Conservation (phyloP, 2,329 filamentous ascomycete genomes). For the Fusarium phyllophilum region DNA sequence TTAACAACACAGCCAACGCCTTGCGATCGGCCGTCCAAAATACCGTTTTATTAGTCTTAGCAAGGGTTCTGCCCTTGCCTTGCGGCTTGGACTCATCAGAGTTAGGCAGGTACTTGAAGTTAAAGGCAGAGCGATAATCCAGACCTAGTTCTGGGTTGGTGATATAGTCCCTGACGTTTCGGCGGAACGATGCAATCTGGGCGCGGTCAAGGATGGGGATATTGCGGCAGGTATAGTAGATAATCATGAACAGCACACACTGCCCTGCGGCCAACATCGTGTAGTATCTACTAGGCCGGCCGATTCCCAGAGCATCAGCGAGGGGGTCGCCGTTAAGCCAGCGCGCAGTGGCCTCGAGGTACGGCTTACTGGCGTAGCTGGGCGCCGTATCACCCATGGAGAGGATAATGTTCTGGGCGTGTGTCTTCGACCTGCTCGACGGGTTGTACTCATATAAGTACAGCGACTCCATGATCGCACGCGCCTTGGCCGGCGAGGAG, state of each 20-base stretch:
- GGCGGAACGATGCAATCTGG: neutral
- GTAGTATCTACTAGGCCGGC: neutral
- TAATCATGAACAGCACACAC: neutral
- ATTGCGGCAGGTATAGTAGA: neutral
- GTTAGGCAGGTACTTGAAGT: neutral
- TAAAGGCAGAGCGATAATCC: neutral
- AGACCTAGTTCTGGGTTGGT: neutral
- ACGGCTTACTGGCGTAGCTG: neutral
- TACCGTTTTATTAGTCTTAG: neutral
- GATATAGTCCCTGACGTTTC: neutral
- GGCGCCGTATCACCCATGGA: neutral
- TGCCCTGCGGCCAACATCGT: accelerated
- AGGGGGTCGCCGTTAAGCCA: neutral
- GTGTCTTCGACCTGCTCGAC: neutral
- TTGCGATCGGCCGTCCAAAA: neutral
- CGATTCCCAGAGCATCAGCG: neutral
- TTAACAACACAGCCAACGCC: neutral
- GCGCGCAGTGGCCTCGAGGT: neutral
- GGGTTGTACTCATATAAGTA: neutral
- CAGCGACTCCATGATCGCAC: neutral
- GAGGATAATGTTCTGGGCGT: neutral
- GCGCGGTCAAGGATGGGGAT: neutral
- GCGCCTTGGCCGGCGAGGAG: neutral
- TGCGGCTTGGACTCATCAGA: neutral
- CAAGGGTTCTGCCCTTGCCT: neutral